Conservation (phyloP, 176 grass and related monocot genomes). For the Phoenix roebelenii region DNA sequence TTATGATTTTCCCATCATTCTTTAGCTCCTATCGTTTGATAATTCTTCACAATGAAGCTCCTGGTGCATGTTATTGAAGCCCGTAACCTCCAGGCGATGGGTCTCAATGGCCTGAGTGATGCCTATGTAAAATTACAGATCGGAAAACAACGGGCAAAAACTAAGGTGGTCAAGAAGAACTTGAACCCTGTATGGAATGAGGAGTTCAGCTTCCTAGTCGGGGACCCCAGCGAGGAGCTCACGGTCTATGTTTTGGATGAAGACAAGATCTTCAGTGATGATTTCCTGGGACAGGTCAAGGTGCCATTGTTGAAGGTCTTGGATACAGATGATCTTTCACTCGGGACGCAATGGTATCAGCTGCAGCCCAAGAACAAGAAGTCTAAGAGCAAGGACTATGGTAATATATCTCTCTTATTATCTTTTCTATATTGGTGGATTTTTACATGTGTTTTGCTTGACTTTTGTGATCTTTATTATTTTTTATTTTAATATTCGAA, state of each 20-base stretch:
- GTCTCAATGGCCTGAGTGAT: slow-evolving; percentile 70
- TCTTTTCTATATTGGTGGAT: slow-evolving; percentile 3
- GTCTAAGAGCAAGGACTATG: slow-evolving; percentile 50
- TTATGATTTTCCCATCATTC: too few relatives aligned
- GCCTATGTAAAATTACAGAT: slow-evolving; percentile 76
- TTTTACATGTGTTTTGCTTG: background rate
- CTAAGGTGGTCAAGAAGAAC: slow-evolving; percentile 72
- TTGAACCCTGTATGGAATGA: slow-evolving; percentile 91
- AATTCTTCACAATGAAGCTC: slow-evolving; percentile 48
- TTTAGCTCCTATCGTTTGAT: too few relatives aligned
- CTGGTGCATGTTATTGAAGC: slow-evolving; percentile 65
- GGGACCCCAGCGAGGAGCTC: slow-evolving; percentile 57
- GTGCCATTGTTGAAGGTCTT: slow-evolving; percentile 52
- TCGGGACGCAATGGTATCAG: slow-evolving; percentile 56
- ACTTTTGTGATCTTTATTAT: background rate
- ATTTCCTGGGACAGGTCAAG: slow-evolving; percentile 70
- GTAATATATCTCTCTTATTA: slow-evolving; percentile 29
- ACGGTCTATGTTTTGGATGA: slow-evolving; percentile 57
- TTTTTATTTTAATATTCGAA: too few relatives aligned
- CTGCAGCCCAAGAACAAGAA: slow-evolving; percentile 68
- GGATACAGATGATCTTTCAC: slow-evolving; percentile 38
- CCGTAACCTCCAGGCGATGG: slow-evolving; percentile 55
- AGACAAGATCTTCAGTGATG: slow-evolving; percentile 58
- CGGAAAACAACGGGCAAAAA: slow-evolving; percentile 63
- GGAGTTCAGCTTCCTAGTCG: slow-evolving; percentile 63